Evolutionary conservation across 331 rosid species (phyloP), one percentile per base, ranked within the genome.

Genomic region (Malus hybrid): DNA sequence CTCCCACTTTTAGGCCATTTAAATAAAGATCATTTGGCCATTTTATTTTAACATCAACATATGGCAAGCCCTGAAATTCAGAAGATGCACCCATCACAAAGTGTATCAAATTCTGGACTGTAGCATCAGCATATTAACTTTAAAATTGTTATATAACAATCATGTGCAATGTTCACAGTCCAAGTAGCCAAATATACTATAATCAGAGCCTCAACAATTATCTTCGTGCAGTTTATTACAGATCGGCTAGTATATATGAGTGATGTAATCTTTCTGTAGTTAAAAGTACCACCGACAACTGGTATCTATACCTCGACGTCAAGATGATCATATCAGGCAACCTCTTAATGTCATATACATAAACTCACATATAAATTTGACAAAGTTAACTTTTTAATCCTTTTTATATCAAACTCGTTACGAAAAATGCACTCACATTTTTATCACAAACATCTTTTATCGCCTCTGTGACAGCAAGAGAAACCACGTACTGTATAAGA

Each of bases 21-120:
- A 92, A 73, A 78, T 92, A 95, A 60, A 95, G 92, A 84, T 95
- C 99, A 84, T 95, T 95, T 36, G 97, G 99, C 99, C 98, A 95
- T 89, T 95, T 90, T 83, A 95, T 95, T 81, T 78, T 92, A 79
- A 89, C 86, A 84, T 89, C 99, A 77, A 92, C 65, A 63, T 66
- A 82, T 7, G 99, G 96, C 69, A 95, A 78, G 56, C 93, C 99
- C 99, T 87, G 93, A 75, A 88, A 82, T 11, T 70, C 58, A 80
- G 58, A 79, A 79, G 64, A 77, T 10, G 63, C 44, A 79, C 12
- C 71, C 42, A 73, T 57, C 79, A 69, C 61, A 66, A 52, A 74
- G 65, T 46, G 20, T 67, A 76, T 71, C 75, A 76, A 60, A 46
- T n/a, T 72, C 36, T 26, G 30, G 46, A 66, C 26, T 61, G 22